These are phyloP conservation scores for Dimocarpus longan DNA, from an alignment of 345 rosid genomes.

Conservation along the genomic window DNA sequence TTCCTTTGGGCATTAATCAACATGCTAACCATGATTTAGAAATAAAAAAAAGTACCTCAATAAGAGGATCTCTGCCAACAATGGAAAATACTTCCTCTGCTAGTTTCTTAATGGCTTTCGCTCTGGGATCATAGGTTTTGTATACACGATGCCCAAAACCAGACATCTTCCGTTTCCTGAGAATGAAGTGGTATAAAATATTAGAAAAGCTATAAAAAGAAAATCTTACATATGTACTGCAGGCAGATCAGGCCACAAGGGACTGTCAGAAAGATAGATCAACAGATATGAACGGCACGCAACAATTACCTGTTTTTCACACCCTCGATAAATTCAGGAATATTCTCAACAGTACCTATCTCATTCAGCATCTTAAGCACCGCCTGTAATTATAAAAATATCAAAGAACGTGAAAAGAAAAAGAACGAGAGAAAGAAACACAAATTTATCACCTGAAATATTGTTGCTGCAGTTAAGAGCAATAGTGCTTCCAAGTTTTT, in stretches of 20 bases:
- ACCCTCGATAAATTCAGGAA: slow-evolving; percentile 91
- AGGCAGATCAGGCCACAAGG: background rate
- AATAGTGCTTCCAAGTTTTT: background rate
- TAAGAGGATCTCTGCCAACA: slow-evolving; percentile 97
- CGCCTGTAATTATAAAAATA: slow-evolving; percentile 58
- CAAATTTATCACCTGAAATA: slow-evolving; percentile 15
- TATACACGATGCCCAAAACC: slow-evolving; percentile 99
- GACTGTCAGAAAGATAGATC: background rate
- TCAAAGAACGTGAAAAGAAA: slow-evolving; percentile 11
- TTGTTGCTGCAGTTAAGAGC: background rate
- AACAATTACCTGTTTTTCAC: slow-evolving; percentile 80
- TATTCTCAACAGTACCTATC: slow-evolving; percentile 87
- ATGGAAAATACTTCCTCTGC: slow-evolving; percentile 96
- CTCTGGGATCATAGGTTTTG: slow-evolving; percentile 97
- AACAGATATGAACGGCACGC: background rate
- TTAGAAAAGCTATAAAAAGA: background rate
- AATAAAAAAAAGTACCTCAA: slow-evolving; percentile 62
- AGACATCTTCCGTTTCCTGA: slow-evolving; percentile 97
- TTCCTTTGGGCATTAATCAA: background rate
- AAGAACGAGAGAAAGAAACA: slow-evolving; percentile 12
- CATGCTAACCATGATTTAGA: background rate
- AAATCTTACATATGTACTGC: background rate
- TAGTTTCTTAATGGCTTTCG: slow-evolving; percentile 85
- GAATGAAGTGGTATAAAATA: slow-evolving; percentile 10
- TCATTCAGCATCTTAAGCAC: slow-evolving; percentile 96